A percentile compares a stretch with the other conserved stretches of the same genome.
Conservation (phyloP, 768 basidiomycete species). For the Panellus pusillus region DNA sequence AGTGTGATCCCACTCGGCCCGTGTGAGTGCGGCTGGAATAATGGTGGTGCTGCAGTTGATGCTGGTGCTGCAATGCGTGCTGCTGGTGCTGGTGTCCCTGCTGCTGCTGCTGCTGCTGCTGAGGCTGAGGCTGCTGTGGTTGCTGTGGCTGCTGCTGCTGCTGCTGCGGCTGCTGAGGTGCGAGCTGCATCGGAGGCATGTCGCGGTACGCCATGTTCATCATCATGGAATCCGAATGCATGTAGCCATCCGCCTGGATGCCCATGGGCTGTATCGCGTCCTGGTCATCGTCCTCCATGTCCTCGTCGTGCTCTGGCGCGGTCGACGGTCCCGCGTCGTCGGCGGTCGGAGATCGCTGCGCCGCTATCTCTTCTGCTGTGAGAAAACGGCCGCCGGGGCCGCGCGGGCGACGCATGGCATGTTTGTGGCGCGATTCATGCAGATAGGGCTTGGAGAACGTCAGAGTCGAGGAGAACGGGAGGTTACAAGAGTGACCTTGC, state of each 20-base stretch:
- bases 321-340: slow-evolving; percentile 31
- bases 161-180: slow-evolving; percentile 23
- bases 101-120: slow-evolving; percentile 1
- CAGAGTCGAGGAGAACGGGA: slow-evolving; percentile 10
- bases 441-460: slow-evolving; percentile 81
- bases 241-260: slow-evolving; percentile 27
- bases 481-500: slow-evolving; percentile 62
- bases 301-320: slow-evolving; percentile 37
- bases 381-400: slow-evolving; percentile 98
- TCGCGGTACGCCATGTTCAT: slow-evolving; percentile 28
- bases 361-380: slow-evolving; percentile 92
- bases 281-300: slow-evolving; percentile 41
- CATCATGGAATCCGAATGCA: slow-evolving; percentile 28
- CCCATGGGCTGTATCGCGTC: slow-evolving; percentile 19
- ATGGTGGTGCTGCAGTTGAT: background rate
- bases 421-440: slow-evolving; percentile 96
- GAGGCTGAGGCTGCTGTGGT: slow-evolving; percentile 17
- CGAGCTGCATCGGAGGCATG: slow-evolving; percentile 20
- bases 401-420: slow-evolving; percentile 95
- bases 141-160: slow-evolving; percentile 21
- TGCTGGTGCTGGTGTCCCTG: slow-evolving; percentile 2
- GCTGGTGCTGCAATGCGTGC: slow-evolving; percentile 7
- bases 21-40: slow-evolving; percentile 21
- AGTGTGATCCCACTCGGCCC: slow-evolving; percentile 39
- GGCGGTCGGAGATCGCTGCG: slow-evolving; percentile 56